These are phyloP conservation scores for Leccinum fibrillosum DNA, from an alignment of 768 basidiomycete genomes.

Conservation along the genomic window DNA sequence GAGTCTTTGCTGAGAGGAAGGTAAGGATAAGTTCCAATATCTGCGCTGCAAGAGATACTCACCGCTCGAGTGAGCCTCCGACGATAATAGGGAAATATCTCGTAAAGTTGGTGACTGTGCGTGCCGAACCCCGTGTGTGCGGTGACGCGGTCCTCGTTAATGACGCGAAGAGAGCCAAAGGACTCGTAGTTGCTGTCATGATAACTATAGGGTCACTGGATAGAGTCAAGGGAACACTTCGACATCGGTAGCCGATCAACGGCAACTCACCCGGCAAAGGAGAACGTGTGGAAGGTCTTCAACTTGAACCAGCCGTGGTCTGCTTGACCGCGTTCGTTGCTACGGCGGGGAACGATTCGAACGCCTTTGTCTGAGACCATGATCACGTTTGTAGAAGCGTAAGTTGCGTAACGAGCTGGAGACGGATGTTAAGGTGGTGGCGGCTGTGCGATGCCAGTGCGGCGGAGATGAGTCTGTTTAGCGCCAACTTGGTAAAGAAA, in stretches of 20 bases:
- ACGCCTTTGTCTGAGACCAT: slow-evolving; percentile 21
- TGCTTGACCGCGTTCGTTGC: slow-evolving; percentile 64
- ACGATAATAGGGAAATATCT: slow-evolving; percentile 90
- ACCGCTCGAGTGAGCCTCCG: slow-evolving; percentile 79
- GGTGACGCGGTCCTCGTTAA: slow-evolving; percentile 91
- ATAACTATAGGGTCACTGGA: slow-evolving; percentile 44
- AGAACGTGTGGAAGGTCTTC: slow-evolving; percentile 84
- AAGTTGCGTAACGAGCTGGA: neutral
- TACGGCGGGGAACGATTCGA: slow-evolving; percentile 51
- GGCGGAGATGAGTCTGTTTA: slow-evolving; percentile 1
- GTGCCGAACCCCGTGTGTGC: slow-evolving; percentile 81
- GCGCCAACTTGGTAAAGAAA: slow-evolving; percentile 4
- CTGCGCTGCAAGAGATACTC: slow-evolving; percentile 21
- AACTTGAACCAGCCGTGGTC: slow-evolving; percentile 72
- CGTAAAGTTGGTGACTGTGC: slow-evolving; percentile 80
- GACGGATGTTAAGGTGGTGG: neutral
- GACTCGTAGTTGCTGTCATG: slow-evolving; percentile 51
- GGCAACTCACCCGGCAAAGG: slow-evolving; percentile 60
- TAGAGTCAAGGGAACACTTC: neutral
- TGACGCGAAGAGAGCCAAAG: slow-evolving; percentile 78
- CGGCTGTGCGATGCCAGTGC: neutral
- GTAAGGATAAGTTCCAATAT: neutral
- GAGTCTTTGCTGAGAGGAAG: slow-evolving; percentile 68
- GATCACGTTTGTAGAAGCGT: neutral
- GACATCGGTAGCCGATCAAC: neutral